Conservation (phyloP, 139 green algal genomes). For the Coccomyxa sp. region DNA sequence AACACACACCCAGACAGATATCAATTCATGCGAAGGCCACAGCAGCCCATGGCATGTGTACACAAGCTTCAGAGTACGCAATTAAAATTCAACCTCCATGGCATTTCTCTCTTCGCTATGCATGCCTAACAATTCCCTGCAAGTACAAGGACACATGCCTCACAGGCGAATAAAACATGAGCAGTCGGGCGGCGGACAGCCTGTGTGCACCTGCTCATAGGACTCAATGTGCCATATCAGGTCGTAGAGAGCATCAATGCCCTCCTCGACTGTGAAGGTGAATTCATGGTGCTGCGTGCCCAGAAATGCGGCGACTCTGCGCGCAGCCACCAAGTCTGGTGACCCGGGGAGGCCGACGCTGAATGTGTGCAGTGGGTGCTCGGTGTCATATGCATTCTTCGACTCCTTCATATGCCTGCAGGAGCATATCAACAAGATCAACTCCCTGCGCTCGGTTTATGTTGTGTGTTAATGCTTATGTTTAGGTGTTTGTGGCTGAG, state of each 20-base stretch:
- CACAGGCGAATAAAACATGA: too few relatives aligned
- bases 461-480: background rate
- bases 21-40: too few relatives aligned
- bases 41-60: too few relatives aligned
- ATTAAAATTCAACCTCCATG: too few relatives aligned
- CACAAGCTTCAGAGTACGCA: too few relatives aligned
- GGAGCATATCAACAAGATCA: background rate
- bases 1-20: background rate
- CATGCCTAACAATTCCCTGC: too few relatives aligned
- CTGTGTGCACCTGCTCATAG: slow-evolving; percentile 61
- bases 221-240: slow-evolving; percentile 96
- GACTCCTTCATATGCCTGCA: slow-evolving; percentile 53
- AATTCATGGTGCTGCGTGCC: slow-evolving; percentile 96
- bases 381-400: slow-evolving; percentile 45
- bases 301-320: slow-evolving; percentile 86
- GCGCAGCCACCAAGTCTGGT: slow-evolving; percentile 87
- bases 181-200: too few relatives aligned
- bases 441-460: background rate
- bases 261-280: slow-evolving; percentile 94
- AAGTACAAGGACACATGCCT: too few relatives aligned
- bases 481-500: too few relatives aligned
- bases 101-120: too few relatives aligned
- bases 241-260: slow-evolving; percentile 89
- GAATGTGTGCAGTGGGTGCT: slow-evolving; percentile 82
- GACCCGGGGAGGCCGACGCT: slow-evolving; percentile 84